Evolutionary conservation across 1,284 basidiomycete species (phyloP).

Genomic region (Wallemia hederae): DNA sequence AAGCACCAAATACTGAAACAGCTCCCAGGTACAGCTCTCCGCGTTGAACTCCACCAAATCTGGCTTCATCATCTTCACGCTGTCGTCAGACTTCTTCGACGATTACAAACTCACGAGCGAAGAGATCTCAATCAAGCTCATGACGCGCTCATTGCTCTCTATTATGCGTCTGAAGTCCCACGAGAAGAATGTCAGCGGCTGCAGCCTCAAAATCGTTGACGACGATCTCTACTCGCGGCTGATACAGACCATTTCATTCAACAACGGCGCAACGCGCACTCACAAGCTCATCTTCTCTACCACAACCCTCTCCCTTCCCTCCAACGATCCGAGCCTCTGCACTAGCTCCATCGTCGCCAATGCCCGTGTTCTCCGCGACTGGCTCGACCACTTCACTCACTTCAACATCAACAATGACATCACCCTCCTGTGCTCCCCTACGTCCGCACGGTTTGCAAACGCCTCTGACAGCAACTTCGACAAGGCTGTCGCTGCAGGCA

Average conservation of each 20-base stretch:
- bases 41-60: neutral
- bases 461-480: neutral
- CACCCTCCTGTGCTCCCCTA: neutral
- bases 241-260: neutral
- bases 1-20: neutral
- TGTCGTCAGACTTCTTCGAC: neutral
- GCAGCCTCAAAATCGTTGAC: neutral
- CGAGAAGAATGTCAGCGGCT: neutral
- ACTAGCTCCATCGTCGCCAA: neutral
- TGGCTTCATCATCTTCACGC: neutral
- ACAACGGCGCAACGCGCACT: neutral
- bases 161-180: neutral
- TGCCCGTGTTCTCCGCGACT: neutral
- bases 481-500: neutral
- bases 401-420: neutral
- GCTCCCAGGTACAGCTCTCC: neutral
- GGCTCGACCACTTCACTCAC: neutral
- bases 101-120: neutral
- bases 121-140: neutral
- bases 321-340: neutral
- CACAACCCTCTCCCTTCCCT: neutral
- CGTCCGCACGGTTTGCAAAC: neutral
- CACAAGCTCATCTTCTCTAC: neutral
- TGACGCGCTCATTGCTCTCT: neutral
- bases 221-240: neutral